These are phyloP conservation scores for Komagataea norvegica DNA, from an alignment of 1,139 yeast genomes.

Conservation along the genomic window DNA sequence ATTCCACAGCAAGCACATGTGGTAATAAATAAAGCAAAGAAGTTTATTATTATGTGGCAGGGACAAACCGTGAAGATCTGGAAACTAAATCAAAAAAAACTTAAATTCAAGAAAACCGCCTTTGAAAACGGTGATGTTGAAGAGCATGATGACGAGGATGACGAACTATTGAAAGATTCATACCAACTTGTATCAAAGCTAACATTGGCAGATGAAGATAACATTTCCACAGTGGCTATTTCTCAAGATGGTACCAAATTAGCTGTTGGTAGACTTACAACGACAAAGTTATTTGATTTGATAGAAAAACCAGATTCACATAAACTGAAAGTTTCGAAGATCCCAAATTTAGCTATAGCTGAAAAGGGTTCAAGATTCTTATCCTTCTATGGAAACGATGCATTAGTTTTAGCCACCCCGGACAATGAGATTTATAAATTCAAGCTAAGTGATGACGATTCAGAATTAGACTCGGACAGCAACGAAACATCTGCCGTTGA, in stretches of 20 bases:
- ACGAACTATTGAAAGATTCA: slow-evolving; percentile 28
- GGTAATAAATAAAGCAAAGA: slow-evolving; percentile 41
- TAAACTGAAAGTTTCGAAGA: slow-evolving; percentile 48
- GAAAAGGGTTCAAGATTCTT: slow-evolving; percentile 54
- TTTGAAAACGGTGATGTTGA: slow-evolving; percentile 19
- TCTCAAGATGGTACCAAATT: slow-evolving; percentile 62
- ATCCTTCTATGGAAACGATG: slow-evolving; percentile 39
- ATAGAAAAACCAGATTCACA: slow-evolving; percentile 30
- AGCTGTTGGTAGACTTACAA: slow-evolving; percentile 65
- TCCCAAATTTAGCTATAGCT: slow-evolving; percentile 41
- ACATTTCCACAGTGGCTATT: slow-evolving; percentile 65
- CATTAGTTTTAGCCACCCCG: slow-evolving; percentile 54
- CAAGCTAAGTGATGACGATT: slow-evolving; percentile 35
- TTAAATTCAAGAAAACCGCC: slow-evolving; percentile 1
- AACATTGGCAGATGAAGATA: slow-evolving; percentile 71
- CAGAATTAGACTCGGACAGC: slow-evolving; percentile 33
- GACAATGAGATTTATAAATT: slow-evolving; percentile 60
- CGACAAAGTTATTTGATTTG: slow-evolving; percentile 66
- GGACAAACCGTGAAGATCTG: slow-evolving; percentile 81
- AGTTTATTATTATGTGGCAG: slow-evolving; percentile 70
- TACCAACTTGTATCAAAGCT: slow-evolving; percentile 61
- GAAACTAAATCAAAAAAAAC: slow-evolving; percentile 41
- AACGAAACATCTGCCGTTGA: slow-evolving; percentile 39
- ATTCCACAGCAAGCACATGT: slow-evolving; percentile 58
- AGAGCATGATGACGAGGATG: slow-evolving; percentile 25